phyloP scores from a whole-genome alignment of 768 basidiomycete genomes.

The Clathrus columnatus region DNA sequence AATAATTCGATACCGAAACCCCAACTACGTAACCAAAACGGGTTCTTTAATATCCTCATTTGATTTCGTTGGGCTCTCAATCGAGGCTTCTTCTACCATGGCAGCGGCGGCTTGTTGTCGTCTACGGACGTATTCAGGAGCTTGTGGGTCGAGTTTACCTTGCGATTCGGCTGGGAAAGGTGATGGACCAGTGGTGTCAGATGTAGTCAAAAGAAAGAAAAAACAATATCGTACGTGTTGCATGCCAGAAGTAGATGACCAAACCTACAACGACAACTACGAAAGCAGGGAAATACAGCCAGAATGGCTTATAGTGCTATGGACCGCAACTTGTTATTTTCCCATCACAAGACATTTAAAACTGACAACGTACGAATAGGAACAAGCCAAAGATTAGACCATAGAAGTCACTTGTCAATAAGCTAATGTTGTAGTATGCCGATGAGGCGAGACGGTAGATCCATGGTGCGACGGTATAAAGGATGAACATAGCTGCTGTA shows the following conservation, averaged over 20 bases:
- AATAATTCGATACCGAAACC: too few relatives aligned
- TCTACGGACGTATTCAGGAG: constrained; percentile 47
- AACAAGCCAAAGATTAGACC: constrained; percentile 71
- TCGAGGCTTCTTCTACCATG: constrained; percentile 13
- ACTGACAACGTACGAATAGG: constrained; percentile 34
- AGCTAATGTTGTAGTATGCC: constrained; percentile 74
- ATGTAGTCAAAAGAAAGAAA: background rate
- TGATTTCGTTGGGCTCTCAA: constrained; percentile 5
- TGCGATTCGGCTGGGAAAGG: constrained; percentile 56
- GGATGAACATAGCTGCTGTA: constrained; percentile 67
- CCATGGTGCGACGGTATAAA: constrained; percentile 81
- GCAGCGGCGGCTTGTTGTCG: constrained; percentile 13
- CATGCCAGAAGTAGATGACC: constrained; percentile 79
- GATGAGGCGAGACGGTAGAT: constrained; percentile 82
- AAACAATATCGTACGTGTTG: constrained; percentile 52
- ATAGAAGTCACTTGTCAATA: constrained; percentile 85
- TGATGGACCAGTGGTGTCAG: background rate
- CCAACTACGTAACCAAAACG: background rate
- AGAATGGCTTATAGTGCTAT: constrained; percentile 75
- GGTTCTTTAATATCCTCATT: constrained; percentile 3
- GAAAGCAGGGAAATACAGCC: constrained; percentile 84
- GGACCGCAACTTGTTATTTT: background rate
- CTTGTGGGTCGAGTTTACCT: constrained; percentile 49
- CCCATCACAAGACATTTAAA: background rate
- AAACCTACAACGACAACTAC: constrained; percentile 61